These are phyloP conservation scores for Stephanodiscus triporus DNA, from an alignment of 108 stramenopile genomes.

Conservation along the genomic window DNA sequence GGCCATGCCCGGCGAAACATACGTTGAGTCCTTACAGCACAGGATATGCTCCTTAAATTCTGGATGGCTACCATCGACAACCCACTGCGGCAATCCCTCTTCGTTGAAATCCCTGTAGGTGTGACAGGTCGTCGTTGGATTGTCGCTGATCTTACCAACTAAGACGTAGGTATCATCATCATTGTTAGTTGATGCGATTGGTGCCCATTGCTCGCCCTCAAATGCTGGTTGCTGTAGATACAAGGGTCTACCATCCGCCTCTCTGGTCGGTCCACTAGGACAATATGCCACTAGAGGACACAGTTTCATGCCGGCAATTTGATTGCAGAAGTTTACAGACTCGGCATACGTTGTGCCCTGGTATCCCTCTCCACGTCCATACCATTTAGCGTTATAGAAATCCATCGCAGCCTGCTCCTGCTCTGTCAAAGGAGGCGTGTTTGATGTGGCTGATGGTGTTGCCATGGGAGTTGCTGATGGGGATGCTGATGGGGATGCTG, in stretches of 20 bases:
- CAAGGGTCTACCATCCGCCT: slow-evolving; percentile 12
- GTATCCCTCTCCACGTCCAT: slow-evolving; percentile 32
- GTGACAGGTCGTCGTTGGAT: slow-evolving; percentile 12
- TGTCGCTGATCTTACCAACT: slow-evolving; percentile 19
- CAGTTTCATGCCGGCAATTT: slow-evolving; percentile 27
- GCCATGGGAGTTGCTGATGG: slow-evolving; percentile 11
- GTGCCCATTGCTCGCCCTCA: slow-evolving; percentile 51
- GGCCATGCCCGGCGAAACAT: background rate
- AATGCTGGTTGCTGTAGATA: slow-evolving; percentile 28
- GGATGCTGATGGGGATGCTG: background rate
- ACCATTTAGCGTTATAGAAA: slow-evolving; percentile 26
- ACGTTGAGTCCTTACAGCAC: slow-evolving; percentile 14
- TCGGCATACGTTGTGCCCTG: slow-evolving; percentile 35
- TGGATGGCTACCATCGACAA: background rate
- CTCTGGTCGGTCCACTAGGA: slow-evolving; percentile 20
- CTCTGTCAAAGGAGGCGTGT: slow-evolving; percentile 15
- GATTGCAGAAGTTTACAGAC: slow-evolving; percentile 31
- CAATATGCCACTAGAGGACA: slow-evolving; percentile 47
- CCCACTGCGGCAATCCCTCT: background rate
- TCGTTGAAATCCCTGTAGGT: slow-evolving; percentile 16
- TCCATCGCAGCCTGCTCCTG: slow-evolving; percentile 30
- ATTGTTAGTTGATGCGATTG: background rate
- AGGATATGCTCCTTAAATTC: slow-evolving; percentile 6
- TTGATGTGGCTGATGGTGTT: slow-evolving; percentile 4
- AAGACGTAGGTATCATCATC: slow-evolving; percentile 12